Percentiles rank a stretch among this genome's conserved stretches.
These are phyloP conservation scores for Excoecaria agallocha DNA, from an alignment of 345 rosid species.

Conservation along the genomic window DNA sequence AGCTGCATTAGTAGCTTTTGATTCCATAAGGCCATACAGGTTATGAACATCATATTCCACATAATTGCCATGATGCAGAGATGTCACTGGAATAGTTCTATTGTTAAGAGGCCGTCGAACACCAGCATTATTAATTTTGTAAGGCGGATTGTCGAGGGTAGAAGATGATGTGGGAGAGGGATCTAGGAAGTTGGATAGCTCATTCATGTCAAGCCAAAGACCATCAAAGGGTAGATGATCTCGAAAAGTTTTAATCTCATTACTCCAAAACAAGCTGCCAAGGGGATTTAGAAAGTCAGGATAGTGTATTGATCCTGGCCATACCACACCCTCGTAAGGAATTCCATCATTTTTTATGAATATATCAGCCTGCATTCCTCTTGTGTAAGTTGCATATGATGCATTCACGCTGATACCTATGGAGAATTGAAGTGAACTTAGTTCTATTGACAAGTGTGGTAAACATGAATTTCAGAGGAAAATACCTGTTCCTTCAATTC, in stretches of 20 bases:
- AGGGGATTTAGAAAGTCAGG: slow-evolving; percentile 67
- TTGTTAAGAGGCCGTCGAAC: slow-evolving; percentile 30
- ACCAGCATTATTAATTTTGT: slow-evolving; percentile 61
- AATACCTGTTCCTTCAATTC: neutral
- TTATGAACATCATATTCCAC: slow-evolving; percentile 69
- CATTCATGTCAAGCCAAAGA: slow-evolving; percentile 84
- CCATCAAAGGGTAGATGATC: slow-evolving; percentile 57
- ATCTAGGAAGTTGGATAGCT: slow-evolving; percentile 57
- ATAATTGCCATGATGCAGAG: slow-evolving; percentile 49
- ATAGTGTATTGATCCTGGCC: slow-evolving; percentile 68
- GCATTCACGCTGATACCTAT: slow-evolving; percentile 55
- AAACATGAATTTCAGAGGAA: neutral
- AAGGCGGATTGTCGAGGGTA: slow-evolving; percentile 60
- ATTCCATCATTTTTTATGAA: slow-evolving; percentile 54
- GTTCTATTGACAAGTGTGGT: neutral
- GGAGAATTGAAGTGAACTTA: neutral
- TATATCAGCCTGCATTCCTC: slow-evolving; percentile 63
- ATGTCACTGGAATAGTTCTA: slow-evolving; percentile 53
- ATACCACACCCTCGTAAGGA: slow-evolving; percentile 63
- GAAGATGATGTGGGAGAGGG: slow-evolving; percentile 41
- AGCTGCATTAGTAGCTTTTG: slow-evolving; percentile 57
- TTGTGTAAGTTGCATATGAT: slow-evolving; percentile 45
- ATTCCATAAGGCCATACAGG: slow-evolving; percentile 62
- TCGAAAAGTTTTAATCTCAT: slow-evolving; percentile 54
- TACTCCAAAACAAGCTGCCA: slow-evolving; percentile 44